These are phyloP conservation scores for Colletotrichum musae DNA, from an alignment of 2,329 filamentous ascomycete species.

Conservation along the genomic window DNA sequence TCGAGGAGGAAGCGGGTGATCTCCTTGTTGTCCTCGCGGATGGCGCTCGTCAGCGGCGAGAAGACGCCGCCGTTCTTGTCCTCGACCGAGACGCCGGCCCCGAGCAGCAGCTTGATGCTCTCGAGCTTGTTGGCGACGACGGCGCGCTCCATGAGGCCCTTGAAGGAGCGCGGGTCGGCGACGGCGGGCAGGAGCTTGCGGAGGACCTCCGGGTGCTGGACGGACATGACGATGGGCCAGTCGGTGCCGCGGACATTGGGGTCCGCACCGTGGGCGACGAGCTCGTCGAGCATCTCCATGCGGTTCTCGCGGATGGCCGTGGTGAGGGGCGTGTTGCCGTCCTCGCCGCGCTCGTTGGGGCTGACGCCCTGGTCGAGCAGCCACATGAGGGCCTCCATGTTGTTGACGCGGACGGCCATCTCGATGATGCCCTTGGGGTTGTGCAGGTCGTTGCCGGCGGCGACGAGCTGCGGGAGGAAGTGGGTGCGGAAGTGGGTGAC, in stretches of 20 bases:
- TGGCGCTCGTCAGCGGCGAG: conserved; percentile 76
- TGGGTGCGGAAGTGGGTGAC: conserved; percentile 76
- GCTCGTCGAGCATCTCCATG: conserved; percentile 70
- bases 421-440: conserved; percentile 77
- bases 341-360: conserved; percentile 70
- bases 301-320: conserved; percentile 75
- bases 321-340: conserved; percentile 74
- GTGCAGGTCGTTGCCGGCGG: conserved; percentile 72
- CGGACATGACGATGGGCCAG: conserved; percentile 80
- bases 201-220: conserved; percentile 72
- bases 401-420: conserved; percentile 73
- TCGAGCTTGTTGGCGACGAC: conserved; percentile 77
- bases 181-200: conserved; percentile 71
- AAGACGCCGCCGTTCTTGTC: conserved; percentile 82
- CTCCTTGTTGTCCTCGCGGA: conserved; percentile 73
- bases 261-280: conserved; percentile 72
- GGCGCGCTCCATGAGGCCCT: conserved; percentile 77
- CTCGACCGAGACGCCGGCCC: conserved; percentile 76
- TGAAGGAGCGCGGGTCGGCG: conserved; percentile 72
- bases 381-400: conserved; percentile 72
- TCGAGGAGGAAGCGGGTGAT: conserved; percentile 75
- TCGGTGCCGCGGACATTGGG: conserved; percentile 75
- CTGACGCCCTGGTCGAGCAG: conserved; percentile 72
- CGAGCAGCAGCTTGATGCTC: conserved; percentile 75
- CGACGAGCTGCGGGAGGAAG: conserved; percentile 71